Evolutionary conservation across 2,329 filamentous ascomycete genomes (phyloP).

Genomic region (Allantophomopsis cytisporea): DNA sequence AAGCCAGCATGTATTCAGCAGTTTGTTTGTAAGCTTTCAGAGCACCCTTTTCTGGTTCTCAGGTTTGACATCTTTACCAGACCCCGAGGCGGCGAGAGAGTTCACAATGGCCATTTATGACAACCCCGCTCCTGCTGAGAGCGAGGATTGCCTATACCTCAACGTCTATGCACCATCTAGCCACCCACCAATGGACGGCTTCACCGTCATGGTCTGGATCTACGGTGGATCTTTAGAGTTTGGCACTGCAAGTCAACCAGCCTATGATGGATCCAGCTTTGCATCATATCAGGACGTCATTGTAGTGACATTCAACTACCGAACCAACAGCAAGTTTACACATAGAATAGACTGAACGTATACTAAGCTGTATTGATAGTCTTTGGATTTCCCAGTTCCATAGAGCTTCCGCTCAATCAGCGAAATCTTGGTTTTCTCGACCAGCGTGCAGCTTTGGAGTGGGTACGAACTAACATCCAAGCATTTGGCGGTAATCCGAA

Average conservation of each 20-base stretch:
- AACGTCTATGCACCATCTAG: constrained; percentile 2
- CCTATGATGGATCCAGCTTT: constrained; percentile 7
- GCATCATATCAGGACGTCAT: constrained; percentile 6
- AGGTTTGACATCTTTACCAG: neutral
- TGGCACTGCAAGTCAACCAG: constrained; percentile 2
- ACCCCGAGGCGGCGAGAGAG: neutral
- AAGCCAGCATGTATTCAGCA: constrained; percentile 6
- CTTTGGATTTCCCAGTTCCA: constrained; percentile 34
- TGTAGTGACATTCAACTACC: constrained; percentile 8
- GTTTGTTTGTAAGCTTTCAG: constrained; percentile 2
- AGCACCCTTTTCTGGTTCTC: neutral
- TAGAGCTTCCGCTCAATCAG: constrained; percentile 23
- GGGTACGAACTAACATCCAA: constrained; percentile 35
- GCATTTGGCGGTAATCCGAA: constrained; percentile 36
- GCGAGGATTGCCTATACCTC: constrained; percentile 3
- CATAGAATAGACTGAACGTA: neutral
- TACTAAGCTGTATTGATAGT: constrained; percentile 20
- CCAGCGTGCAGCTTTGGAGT: constrained; percentile 34
- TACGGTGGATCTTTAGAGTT: constrained; percentile 3
- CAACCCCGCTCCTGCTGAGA: constrained; percentile 2
- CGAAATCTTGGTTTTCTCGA: constrained; percentile 38
- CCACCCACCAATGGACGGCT: neutral
- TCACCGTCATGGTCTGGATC: constrained; percentile 3
- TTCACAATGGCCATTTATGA: constrained; percentile 3
- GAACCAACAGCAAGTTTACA: constrained; percentile 3